phyloP scores from a whole-genome alignment of 1,284 basidiomycete genomes.

The Pascua sp. region DNA sequence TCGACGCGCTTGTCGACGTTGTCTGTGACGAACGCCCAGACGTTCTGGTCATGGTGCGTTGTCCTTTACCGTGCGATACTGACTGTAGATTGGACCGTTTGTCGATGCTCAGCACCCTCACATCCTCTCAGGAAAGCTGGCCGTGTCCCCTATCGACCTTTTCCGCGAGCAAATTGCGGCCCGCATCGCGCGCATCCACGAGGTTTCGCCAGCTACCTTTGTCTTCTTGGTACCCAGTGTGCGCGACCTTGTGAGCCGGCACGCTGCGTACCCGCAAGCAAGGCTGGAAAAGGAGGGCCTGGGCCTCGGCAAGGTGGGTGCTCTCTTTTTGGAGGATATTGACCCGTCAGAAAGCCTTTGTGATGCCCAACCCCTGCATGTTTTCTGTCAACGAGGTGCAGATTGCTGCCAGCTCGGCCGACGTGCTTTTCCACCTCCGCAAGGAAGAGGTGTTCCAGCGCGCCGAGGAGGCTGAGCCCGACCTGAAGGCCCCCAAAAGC shows the following conservation, averaged over 20 bases:
- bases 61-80: background rate
- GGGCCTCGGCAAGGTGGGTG: slow-evolving; percentile 40
- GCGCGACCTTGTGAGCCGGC: slow-evolving; percentile 72
- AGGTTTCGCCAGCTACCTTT: slow-evolving; percentile 63
- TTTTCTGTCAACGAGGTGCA: slow-evolving; percentile 81
- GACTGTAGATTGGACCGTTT: slow-evolving; percentile 77
- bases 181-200: slow-evolving; percentile 61
- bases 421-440: slow-evolving; percentile 82
- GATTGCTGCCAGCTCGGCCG: slow-evolving; percentile 75
- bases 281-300: slow-evolving; percentile 57
- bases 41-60: slow-evolving; percentile 70
- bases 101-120: slow-evolving; percentile 70
- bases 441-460: slow-evolving; percentile 76
- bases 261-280: slow-evolving; percentile 83
- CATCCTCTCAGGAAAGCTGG: slow-evolving; percentile 68
- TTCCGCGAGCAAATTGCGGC: slow-evolving; percentile 67
- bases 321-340: slow-evolving; percentile 50
- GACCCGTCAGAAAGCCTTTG: slow-evolving; percentile 57
- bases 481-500: slow-evolving; percentile 34
- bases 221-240: slow-evolving; percentile 77
- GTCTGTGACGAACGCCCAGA: slow-evolving; percentile 64
- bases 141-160: slow-evolving; percentile 62
- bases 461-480: slow-evolving; percentile 63
- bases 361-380: slow-evolving; percentile 80
- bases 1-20: slow-evolving; percentile 60